phyloP scores from a whole-genome alignment of 208 protist species.

The Novymonas esmeraldas region DNA sequence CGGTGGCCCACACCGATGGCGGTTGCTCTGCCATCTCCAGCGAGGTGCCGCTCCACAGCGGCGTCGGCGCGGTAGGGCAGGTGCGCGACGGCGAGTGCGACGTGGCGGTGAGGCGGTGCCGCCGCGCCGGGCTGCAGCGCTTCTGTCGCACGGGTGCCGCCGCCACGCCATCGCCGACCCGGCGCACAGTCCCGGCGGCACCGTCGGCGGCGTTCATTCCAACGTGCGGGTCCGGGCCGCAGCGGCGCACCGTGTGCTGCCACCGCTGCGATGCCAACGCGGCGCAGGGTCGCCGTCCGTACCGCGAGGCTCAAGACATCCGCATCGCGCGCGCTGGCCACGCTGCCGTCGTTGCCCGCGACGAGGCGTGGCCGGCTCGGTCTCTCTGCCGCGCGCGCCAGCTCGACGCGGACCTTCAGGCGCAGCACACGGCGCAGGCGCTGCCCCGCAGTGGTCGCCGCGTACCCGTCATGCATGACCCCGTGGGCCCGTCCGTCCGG shows the following conservation, averaged over 20 bases:
- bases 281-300: conserved; percentile 22
- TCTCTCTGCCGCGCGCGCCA: conserved; percentile 13
- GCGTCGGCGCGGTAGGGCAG: neutral
- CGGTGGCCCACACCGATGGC: conserved; percentile 1
- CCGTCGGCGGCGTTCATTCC: conserved; percentile 24
- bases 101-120: neutral
- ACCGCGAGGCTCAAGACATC: conserved; percentile 33
- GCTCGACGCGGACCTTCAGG: conserved; percentile 16
- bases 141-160: neutral
- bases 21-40: neutral
- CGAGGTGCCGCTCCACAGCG: neutral
- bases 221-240: neutral
- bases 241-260: neutral
- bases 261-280: conserved; percentile 6
- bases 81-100: neutral
- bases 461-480: conserved; percentile 24
- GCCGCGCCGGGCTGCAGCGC: neutral
- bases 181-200: conserved; percentile 12
- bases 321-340: conserved; percentile 23
- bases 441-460: conserved; percentile 16
- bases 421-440: conserved; percentile 20
- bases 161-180: neutral
- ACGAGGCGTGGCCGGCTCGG: neutral
- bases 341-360: neutral
- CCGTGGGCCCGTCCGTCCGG: conserved; percentile 17